Base-by-base conservation (phyloP, 768 basidiomycete species). In the Lactarius trivialis region DNA sequence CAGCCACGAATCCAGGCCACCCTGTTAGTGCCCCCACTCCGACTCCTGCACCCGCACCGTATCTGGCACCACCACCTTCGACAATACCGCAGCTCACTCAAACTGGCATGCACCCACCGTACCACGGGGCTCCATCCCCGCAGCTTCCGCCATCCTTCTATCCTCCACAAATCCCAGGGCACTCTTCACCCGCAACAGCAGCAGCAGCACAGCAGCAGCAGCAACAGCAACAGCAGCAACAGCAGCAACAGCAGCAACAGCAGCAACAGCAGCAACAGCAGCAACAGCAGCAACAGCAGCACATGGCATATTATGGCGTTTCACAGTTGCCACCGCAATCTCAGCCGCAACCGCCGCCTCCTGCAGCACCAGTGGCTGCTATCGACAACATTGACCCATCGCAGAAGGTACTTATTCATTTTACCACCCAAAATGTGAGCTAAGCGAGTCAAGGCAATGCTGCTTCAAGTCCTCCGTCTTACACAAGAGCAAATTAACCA, bases 381-480 rank as follows among this genome's bases (percentile, higher is more conserved):
- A 66, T 56, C 43, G 58, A 66, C 24, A 37, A 36, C 5, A 66
- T 67, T 14, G 65, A 65, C 28, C 65, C 67, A 6, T 61, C 64
- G 34, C 67, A 67, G n/a, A 67, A 60, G 60, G 66, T 67, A 37
- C 34, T 21, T 48, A 17, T 53, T 37, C n/a, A 48, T 51, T 65
- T 58, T 58, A 55, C 33, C 55, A 36, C 11, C 37, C 21, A 14
- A 11, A 8, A 37, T n/a, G 7, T 24, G 17, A 37, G 7, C 33
- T 34, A 37, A 63, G 37, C 7, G 3, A 54, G 14, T 55, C 56
- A 68, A 89, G 90, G 80, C 82, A 36, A 89, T 96, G 85, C 71
- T 97, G 57, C 80, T 92, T 74, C 93, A 94, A 76, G 93, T 98
- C 0, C 76, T 98, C 34, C 82, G 79, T 63, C 73, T 98, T 70